Evolutionary conservation across 202 grass and related monocot genomes (phyloP).

Genomic region (Eragrostis tef): DNA sequence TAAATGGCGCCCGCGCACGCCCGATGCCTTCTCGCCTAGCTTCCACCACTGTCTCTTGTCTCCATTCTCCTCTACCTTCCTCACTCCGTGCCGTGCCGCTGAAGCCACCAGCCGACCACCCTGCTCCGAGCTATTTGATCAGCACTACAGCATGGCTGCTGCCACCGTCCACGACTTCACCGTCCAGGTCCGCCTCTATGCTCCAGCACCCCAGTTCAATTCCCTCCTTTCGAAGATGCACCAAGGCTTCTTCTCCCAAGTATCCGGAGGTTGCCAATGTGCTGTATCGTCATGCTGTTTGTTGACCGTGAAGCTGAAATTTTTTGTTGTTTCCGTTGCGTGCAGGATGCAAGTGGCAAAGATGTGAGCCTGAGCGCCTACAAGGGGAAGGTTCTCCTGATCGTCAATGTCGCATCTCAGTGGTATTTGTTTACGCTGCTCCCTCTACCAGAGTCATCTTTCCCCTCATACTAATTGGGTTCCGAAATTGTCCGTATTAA

Average conservation of each 20-base stretch:
- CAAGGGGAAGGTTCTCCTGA: slow-evolving; percentile 70
- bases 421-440: slow-evolving; percentile 47
- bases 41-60: neutral
- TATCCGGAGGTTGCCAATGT: too few species aligned
- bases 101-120: neutral
- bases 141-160: slow-evolving; percentile 6
- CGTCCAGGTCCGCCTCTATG: slow-evolving; percentile 50
- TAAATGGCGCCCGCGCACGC: neutral
- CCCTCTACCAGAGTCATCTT: too few species aligned
- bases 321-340: neutral
- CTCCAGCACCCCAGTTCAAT: neutral
- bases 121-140: neutral
- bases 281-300: neutral
- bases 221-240: neutral
- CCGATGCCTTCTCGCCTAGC: neutral
- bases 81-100: neutral
- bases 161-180: slow-evolving; percentile 62
- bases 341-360: slow-evolving; percentile 60
- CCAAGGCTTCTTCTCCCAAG: neutral
- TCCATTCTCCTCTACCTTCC: neutral
- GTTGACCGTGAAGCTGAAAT: neutral
- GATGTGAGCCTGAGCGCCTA: slow-evolving; percentile 67
- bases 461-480: neutral
- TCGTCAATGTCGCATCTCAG: slow-evolving; percentile 74
- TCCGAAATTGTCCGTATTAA: neutral